Evolutionary conservation across 345 rosid genomes (phyloP), one percentile per base, ranked within the genome.

Genomic region (Luvunga scandens): DNA sequence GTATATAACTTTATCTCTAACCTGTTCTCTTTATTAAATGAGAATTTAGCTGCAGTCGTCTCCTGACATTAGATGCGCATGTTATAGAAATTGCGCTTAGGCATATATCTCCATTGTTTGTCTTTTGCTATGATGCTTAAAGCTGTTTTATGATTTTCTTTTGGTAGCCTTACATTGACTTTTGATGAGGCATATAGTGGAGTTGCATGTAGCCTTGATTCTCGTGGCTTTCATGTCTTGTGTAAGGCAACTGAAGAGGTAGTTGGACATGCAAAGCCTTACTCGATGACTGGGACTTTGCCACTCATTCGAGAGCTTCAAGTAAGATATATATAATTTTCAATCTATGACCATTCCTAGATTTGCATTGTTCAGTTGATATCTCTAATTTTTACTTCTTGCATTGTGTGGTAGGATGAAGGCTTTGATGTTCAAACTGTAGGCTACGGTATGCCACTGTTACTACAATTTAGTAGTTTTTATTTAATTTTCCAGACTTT

Each of bases 371-470:
- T 18, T 75, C 61, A 4, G 25, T 73, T 74, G 57, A 55, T 69
- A 25, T 42, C 21, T 62, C n/a, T 13, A 6, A 13, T 1, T 69
- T 25, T 45, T 25, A 25, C 36, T 22, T 65, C 61, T 61, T 68
- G 8, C 77, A 71, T 33, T 31, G 62, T 72, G 9, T 71, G 19
- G 82, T 83, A 33, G 36, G 93, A 96, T 38, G 94, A 92, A 89
- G 99, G 97, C 38, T 96, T 94, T 42, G 99, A 94, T 82, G 98
- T 96, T 83, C 99, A 94, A 83, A 94, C 95, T 75, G 71, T 92
- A 59, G 98, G 98, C 80, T 94, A 94, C 18, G 98, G 98, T 92
- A 90, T 76, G 84, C 74, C 42, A 81, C 50, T 18, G 36, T 33
- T 55, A 5, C 72, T 38, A 28, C 21, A 27, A 27, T 24, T 72